Evolutionary conservation across 1,139 yeast genomes (phyloP), one percentile per base, ranked within the genome.

Genomic region (Kodamaea plutei): DNA sequence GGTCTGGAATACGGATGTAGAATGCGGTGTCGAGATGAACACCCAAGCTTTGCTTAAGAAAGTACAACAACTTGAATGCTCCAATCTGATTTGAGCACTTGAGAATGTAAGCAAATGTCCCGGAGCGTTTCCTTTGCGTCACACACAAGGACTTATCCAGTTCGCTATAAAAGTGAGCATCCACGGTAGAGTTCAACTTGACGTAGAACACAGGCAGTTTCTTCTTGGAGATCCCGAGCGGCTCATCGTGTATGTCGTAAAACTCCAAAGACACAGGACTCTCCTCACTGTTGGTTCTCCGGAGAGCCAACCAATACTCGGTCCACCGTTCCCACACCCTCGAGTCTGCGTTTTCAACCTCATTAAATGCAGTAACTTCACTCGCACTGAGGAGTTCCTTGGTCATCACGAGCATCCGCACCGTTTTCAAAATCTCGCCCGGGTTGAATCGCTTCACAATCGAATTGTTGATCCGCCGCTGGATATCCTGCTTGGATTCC

Each of bases 311-410:
- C 20, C 74, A 57, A 47, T 76, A 82, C 49, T 87, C 95, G 37
- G 70, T 73, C 91, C 95, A 85, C 27, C 85, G 59, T 36, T 82
- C 87, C n/a, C 65, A 40, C 2, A 83, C 65, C 29, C 79, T 56
- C 1, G 84, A 62, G 33, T 73, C 76, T 23, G 68, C 60, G 1
- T 70, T 59, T 33, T 72, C 80, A 10, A 58, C 57, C 36, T 77
- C 84, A 14, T 45, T 49, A 20, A 54, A 49, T 2, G 34, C 28
- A 3, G 37, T 26, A 3, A 48, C 36, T 6, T 33, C 30, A 7
- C 34, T 34, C 5, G 38, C 28, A 14, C 41, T 41, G 4, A 36
- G 31, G 2, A 60, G 38, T 25, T 50, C 48, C 35, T 54, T 79
- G 10, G 80, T 71, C 55, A 79, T 50, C 0, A 84, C 83, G 20